A percentile compares a stretch with the other conserved stretches of the same genome.
phyloP scores from a whole-genome alignment of 2,329 filamentous ascomycete species.

The Endocalyx cinctus region DNA sequence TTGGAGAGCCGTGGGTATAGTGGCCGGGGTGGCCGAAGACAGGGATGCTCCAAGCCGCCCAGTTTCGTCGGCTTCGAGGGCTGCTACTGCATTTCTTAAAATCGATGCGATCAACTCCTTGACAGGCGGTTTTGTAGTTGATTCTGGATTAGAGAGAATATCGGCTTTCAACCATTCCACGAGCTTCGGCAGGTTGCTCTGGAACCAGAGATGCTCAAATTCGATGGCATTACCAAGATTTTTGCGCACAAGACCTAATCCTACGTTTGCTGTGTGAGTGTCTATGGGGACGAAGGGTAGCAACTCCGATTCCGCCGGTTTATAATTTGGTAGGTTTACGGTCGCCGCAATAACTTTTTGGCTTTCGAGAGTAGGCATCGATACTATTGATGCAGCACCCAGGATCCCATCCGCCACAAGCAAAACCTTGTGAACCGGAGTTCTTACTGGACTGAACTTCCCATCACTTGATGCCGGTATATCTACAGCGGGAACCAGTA shows the following conservation, averaged over 20 bases:
- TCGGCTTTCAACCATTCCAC: constrained; percentile 60
- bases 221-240: constrained; percentile 64
- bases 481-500: constrained; percentile 73
- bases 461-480: constrained; percentile 62
- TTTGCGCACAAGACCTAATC: constrained; percentile 62
- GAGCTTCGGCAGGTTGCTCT: constrained; percentile 63
- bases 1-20: constrained; percentile 47
- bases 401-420: constrained; percentile 69
- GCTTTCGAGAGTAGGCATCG: constrained; percentile 35
- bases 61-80: constrained; percentile 47
- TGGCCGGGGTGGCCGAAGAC: constrained; percentile 26
- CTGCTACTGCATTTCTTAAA: constrained; percentile 47
- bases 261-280: constrained; percentile 55
- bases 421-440: constrained; percentile 79
- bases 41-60: constrained; percentile 30
- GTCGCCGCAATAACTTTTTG: constrained; percentile 46
- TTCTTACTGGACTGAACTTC: constrained; percentile 62
- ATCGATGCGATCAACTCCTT: constrained; percentile 63
- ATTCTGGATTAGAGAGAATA: constrained; percentile 32
- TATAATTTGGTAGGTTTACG: constrained; percentile 51
- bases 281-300: constrained; percentile 58
- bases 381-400: constrained; percentile 54
- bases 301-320: constrained; percentile 27
- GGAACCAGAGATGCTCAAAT: constrained; percentile 71
- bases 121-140: constrained; percentile 60